Percentiles rank a stretch among this genome's conserved stretches.
phyloP scores from a whole-genome alignment of 2,329 filamentous ascomycete genomes.

The Paraphoma sp. region DNA sequence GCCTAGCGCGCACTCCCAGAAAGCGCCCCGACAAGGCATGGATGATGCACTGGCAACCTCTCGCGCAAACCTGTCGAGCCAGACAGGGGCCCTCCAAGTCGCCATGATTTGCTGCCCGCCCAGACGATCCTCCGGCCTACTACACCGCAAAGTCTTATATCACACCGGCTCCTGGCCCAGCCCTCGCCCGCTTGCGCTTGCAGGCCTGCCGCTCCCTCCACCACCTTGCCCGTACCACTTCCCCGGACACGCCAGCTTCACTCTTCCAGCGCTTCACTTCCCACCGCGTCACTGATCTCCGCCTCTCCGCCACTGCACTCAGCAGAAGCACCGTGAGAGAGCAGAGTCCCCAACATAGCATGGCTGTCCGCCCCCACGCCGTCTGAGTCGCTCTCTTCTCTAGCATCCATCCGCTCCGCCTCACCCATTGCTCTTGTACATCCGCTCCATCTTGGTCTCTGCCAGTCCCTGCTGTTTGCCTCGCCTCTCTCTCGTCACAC shows the following conservation, averaged over 20 bases:
- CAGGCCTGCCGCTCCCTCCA: slow-evolving; percentile 21
- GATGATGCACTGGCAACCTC: slow-evolving; percentile 30
- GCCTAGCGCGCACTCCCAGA: slow-evolving; percentile 25
- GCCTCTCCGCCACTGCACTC: slow-evolving; percentile 10
- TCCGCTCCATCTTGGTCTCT: neutral
- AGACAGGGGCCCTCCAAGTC: slow-evolving; percentile 29
- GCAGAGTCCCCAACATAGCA: slow-evolving; percentile 16
- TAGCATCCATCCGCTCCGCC: slow-evolving; percentile 8
- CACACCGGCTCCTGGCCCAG: slow-evolving; percentile 35
- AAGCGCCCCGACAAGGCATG: slow-evolving; percentile 35
- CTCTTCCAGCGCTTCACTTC: slow-evolving; percentile 13
- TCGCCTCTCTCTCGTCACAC: slow-evolving; percentile 1
- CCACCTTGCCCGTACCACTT: slow-evolving; percentile 15
- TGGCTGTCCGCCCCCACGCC: slow-evolving; percentile 24
- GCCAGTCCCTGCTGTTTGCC: neutral
- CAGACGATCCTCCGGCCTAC: slow-evolving; percentile 32
- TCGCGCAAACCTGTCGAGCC: slow-evolving; percentile 33
- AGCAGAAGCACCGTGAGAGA: slow-evolving; percentile 4
- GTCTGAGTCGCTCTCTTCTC: slow-evolving; percentile 11
- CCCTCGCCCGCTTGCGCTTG: slow-evolving; percentile 22
- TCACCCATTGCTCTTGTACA: neutral
- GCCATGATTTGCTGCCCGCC: slow-evolving; percentile 36
- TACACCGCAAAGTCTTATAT: slow-evolving; percentile 45
- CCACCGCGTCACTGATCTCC: slow-evolving; percentile 2
- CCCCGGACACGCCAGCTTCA: slow-evolving; percentile 17